Percentiles rank a stretch among this genome's conserved stretches.
Evolutionary conservation across 768 basidiomycete genomes (phyloP).

Genomic region (Cantharellus cinnabarinus): DNA sequence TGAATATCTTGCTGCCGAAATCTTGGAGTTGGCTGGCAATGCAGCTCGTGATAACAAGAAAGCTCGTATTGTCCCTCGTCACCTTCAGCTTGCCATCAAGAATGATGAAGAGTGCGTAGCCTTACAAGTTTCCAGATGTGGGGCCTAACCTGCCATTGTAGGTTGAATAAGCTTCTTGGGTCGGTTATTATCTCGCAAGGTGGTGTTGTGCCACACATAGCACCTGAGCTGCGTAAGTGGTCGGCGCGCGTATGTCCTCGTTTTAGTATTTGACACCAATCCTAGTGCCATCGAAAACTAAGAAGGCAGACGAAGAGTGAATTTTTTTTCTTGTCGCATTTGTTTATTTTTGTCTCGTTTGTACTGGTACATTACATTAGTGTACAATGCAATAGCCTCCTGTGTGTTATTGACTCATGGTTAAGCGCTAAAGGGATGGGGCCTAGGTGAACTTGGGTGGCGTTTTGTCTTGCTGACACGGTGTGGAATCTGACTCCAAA

Average conservation of each 20-base stretch:
- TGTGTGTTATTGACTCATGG: background rate
- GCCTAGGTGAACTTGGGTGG: too few species aligned
- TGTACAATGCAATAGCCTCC: background rate
- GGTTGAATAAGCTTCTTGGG: slow-evolving; percentile 25
- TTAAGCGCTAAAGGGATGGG: background rate
- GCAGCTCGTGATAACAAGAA: slow-evolving; percentile 84
- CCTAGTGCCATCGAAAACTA: slow-evolving; percentile 1
- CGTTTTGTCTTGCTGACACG: too few species aligned
- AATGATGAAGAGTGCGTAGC: slow-evolving; percentile 61
- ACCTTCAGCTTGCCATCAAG: slow-evolving; percentile 79
- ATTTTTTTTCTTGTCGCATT: background rate
- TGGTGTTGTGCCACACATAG: slow-evolving; percentile 22
- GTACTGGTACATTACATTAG: background rate
- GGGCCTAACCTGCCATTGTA: background rate
- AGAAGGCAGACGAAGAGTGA: background rate
- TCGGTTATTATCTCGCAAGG: slow-evolving; percentile 28
- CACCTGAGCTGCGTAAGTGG: slow-evolving; percentile 17
- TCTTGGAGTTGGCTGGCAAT: slow-evolving; percentile 80
- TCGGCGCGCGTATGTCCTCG: background rate
- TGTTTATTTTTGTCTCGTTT: background rate
- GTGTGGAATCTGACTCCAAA: too few species aligned
- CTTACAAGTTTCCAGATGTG: background rate
- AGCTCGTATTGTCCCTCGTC: slow-evolving; percentile 86
- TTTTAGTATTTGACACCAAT: background rate
- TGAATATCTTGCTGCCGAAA: slow-evolving; percentile 84